A percentile compares a stretch with the other conserved stretches of the same genome.
Conservation (phyloP, 2,329 filamentous ascomycete genomes). For the Nectriaceae sp. region DNA sequence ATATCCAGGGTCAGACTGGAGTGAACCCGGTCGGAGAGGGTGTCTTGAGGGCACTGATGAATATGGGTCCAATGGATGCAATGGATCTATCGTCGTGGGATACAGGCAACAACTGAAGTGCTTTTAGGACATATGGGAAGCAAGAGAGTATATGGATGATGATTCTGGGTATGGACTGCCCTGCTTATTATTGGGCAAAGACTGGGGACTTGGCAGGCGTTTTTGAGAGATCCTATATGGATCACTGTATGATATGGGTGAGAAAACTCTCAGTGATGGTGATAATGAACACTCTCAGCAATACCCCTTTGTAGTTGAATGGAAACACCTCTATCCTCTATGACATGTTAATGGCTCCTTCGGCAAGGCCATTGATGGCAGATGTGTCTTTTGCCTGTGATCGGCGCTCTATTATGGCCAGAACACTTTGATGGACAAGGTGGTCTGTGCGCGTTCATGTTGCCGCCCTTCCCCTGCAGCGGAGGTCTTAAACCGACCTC, state of each 20-base stretch:
- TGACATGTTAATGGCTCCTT: background rate
- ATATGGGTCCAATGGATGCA: conserved; percentile 60
- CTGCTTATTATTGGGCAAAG: too few relatives aligned
- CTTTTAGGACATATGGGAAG: conserved; percentile 10
- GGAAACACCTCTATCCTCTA: conserved; percentile 13
- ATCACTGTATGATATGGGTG: conserved; percentile 18
- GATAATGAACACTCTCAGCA: conserved; percentile 11
- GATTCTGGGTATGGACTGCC: conserved; percentile 1
- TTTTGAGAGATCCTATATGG: conserved; percentile 11
- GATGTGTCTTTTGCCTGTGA: background rate
- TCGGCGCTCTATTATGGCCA: too few relatives aligned
- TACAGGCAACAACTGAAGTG: conserved; percentile 28
- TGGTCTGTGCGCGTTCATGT: conserved; percentile 12
- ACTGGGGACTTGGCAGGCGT: conserved; percentile 13
- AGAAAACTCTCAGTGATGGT: conserved; percentile 13
- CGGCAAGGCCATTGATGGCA: background rate
- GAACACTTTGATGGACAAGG: background rate
- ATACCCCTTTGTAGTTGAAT: conserved; percentile 24
- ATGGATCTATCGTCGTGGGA: conserved; percentile 59
- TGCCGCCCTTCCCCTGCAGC: conserved; percentile 14
- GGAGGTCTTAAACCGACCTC: conserved; percentile 11
- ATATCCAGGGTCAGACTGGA: conserved; percentile 43
- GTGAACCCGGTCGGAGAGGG: conserved; percentile 60
- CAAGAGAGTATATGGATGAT: conserved; percentile 1
- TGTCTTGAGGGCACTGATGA: conserved; percentile 58